Evolutionary conservation across 169 alveolate species (phyloP).

Genomic region (Babesia sp.): DNA sequence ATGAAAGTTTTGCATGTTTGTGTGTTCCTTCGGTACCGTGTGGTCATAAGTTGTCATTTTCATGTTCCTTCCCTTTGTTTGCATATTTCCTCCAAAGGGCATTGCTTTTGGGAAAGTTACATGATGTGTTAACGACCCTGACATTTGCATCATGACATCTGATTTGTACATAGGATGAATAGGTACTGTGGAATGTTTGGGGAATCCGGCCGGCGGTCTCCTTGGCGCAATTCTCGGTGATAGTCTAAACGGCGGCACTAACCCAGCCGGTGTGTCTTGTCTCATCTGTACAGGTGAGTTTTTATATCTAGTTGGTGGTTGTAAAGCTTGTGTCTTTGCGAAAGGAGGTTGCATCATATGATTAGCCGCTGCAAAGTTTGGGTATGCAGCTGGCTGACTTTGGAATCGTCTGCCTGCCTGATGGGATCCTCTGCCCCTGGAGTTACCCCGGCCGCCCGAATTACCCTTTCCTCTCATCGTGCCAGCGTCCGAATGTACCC

Average conservation of each 20-base stretch:
- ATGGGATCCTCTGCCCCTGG: conserved; percentile 1
- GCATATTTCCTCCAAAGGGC: not conserved
- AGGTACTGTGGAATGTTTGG: not conserved
- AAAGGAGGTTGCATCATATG: not conserved
- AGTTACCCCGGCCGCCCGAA: conserved; percentile 6
- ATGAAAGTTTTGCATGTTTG: not conserved
- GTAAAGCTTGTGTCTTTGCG: not conserved
- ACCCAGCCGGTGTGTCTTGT: not conserved
- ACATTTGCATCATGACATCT: not conserved
- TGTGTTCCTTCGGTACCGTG: not conserved
- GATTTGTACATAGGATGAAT: not conserved
- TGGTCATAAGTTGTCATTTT: not conserved
- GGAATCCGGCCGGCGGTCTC: not conserved
- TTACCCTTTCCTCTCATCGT: conserved; percentile 16
- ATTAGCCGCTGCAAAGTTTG: not conserved
- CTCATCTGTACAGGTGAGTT: not conserved
- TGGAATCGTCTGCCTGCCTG: not conserved
- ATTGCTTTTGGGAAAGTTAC: not conserved
- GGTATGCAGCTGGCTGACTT: not conserved
- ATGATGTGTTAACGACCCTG: not conserved
- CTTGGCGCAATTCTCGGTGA: not conserved
- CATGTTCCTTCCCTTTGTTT: not conserved
- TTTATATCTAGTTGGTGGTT: not conserved
- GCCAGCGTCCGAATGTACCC: not conserved
- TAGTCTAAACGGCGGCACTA: not conserved